Conservation (phyloP, 495 filamentous ascomycete species). For the Elasticomyces elasticus region DNA sequence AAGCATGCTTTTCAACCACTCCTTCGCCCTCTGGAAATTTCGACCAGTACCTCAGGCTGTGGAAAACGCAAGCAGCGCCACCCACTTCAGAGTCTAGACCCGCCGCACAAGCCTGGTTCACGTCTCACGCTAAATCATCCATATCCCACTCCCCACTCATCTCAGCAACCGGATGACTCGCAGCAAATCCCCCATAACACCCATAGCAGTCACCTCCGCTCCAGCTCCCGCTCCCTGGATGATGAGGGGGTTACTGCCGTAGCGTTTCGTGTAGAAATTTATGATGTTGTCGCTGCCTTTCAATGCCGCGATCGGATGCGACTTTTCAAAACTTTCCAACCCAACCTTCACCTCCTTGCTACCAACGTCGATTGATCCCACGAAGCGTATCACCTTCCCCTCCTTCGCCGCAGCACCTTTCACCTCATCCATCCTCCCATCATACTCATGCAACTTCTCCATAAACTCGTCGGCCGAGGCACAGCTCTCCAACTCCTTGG, state of each 20-base stretch:
- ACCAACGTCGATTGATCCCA: conserved; percentile 80
- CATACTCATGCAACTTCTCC: conserved; percentile 61
- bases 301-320: conserved; percentile 75
- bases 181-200: conserved; percentile 78
- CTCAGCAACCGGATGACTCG: conserved; percentile 54
- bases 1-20: not conserved
- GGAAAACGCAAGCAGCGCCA: too few species aligned
- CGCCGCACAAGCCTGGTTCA: too few species aligned
- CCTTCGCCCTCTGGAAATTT: not conserved
- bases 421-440: conserved; percentile 69
- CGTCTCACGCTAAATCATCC: too few species aligned
- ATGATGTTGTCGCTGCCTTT: conserved; percentile 98
- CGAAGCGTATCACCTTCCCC: conserved; percentile 87
- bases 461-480: conserved; percentile 74
- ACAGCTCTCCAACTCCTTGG: conserved; percentile 64
- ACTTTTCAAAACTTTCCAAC: conserved; percentile 53
- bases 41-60: too few species aligned
- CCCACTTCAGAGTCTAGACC: too few species aligned
- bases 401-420: conserved; percentile 68
- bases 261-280: conserved; percentile 92
- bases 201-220: conserved; percentile 93
- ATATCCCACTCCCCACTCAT: not conserved
- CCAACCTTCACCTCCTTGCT: conserved; percentile 74
- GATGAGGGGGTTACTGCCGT: conserved; percentile 79
- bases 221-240: conserved; percentile 90